phyloP scores from a whole-genome alignment of 1,139 yeast species.

The Scheffersomyces titani region DNA sequence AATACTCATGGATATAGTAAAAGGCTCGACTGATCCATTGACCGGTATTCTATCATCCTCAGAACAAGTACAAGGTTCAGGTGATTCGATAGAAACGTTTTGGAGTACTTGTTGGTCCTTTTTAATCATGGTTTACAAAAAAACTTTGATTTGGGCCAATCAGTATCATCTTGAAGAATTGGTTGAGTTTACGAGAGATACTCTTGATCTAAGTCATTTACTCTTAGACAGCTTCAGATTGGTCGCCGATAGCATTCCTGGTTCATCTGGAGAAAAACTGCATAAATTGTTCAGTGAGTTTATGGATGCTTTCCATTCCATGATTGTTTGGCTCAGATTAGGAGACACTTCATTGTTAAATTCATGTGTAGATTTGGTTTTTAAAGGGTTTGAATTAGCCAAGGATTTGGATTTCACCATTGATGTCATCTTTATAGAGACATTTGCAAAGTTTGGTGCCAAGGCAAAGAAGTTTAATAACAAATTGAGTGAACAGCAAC shows the following conservation, averaged over 20 bases:
- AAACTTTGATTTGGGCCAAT: constrained; percentile 75
- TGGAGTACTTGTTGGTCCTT: constrained; percentile 79
- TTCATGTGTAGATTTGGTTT: constrained; percentile 72
- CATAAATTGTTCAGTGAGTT: constrained; percentile 32
- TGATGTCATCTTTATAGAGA: constrained; percentile 49
- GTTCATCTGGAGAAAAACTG: constrained; percentile 24
- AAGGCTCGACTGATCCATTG: constrained; percentile 66
- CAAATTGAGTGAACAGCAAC: constrained; percentile 60
- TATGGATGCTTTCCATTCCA: constrained; percentile 55
- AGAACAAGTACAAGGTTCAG: constrained; percentile 7
- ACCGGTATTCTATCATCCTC: constrained; percentile 43
- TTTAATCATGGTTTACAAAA: constrained; percentile 64
- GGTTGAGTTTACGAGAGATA: constrained; percentile 83
- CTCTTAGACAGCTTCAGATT: constrained; percentile 66
- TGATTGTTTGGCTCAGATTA: constrained; percentile 77
- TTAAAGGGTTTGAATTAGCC: constrained; percentile 66
- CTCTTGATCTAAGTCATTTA: constrained; percentile 73
- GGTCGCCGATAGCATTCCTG: constrained; percentile 34
- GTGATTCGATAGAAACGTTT: constrained; percentile 30
- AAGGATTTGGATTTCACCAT: constrained; percentile 50
- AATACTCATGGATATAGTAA: constrained; percentile 71
- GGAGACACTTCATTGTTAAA: constrained; percentile 76
- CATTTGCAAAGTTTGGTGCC: constrained; percentile 63
- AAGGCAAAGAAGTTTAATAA: constrained; percentile 68
- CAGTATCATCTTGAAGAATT: constrained; percentile 57